phyloP scores from a whole-genome alignment of 768 basidiomycete genomes.

The Termitomyces sp. region DNA sequence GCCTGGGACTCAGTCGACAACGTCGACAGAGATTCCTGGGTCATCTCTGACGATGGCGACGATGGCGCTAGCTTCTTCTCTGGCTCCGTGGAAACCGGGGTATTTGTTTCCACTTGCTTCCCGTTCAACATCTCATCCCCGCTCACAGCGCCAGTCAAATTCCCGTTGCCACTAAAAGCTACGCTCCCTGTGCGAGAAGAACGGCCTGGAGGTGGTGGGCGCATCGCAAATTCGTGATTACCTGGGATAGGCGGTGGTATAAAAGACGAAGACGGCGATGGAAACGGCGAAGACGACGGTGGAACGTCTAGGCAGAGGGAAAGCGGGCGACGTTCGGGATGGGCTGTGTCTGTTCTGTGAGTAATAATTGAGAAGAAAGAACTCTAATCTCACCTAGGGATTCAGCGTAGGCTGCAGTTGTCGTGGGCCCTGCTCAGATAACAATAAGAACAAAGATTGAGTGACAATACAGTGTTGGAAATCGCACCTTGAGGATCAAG shows the following conservation, averaged over 20 bases:
- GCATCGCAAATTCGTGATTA: slow-evolving; percentile 64
- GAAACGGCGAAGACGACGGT: slow-evolving; percentile 45
- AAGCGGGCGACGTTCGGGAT: slow-evolving; percentile 17
- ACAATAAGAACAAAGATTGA: neutral
- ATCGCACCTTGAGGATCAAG: neutral
- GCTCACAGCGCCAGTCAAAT: neutral
- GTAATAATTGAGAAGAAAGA: neutral
- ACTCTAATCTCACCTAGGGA: neutral
- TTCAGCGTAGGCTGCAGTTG: neutral
- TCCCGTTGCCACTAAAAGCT: slow-evolving; percentile 7
- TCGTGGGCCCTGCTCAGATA: neutral
- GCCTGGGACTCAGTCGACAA: neutral
- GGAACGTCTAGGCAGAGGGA: slow-evolving; percentile 38
- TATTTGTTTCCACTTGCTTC: neutral
- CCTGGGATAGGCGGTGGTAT: slow-evolving; percentile 65
- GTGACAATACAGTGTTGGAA: neutral
- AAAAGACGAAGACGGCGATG: slow-evolving; percentile 66
- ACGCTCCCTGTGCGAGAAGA: slow-evolving; percentile 4
- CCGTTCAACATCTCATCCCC: neutral
- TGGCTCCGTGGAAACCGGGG: neutral
- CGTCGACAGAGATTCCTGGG: neutral
- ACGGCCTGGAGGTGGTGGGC: slow-evolving; percentile 32
- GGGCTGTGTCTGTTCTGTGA: neutral
- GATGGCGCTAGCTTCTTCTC: neutral
- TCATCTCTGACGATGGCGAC: neutral